A percentile compares a stretch with the other conserved stretches of the same genome.
Evolutionary conservation across 2,329 filamentous ascomycete species (phyloP).

Genomic region (Scolecobasidium constrictum): DNA sequence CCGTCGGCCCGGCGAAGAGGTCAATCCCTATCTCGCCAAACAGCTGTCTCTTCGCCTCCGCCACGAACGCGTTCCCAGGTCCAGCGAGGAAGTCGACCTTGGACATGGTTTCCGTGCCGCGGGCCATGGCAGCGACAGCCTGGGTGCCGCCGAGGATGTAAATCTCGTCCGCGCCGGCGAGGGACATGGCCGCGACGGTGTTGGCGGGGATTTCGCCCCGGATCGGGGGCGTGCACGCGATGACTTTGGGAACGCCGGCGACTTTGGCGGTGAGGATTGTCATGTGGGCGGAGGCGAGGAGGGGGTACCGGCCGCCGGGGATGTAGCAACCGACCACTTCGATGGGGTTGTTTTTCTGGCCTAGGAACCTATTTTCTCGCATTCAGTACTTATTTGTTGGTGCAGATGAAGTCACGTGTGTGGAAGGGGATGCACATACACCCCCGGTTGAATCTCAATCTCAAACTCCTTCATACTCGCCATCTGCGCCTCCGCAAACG

Average conservation of each 20-base stretch:
- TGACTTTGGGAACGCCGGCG: slow-evolving; percentile 39
- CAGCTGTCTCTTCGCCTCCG: slow-evolving; percentile 41
- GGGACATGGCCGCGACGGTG: slow-evolving; percentile 40
- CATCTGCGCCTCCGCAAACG: slow-evolving; percentile 38
- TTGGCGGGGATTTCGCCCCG: slow-evolving; percentile 35
- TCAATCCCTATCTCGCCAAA: slow-evolving; percentile 46
- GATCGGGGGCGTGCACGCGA: slow-evolving; percentile 43
- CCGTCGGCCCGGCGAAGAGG: slow-evolving; percentile 42
- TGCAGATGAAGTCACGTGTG: too few species aligned
- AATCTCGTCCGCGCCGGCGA: slow-evolving; percentile 41
- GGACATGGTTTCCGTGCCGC: slow-evolving; percentile 37
- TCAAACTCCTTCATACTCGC: slow-evolving; percentile 39
- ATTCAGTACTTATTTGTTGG: too few species aligned
- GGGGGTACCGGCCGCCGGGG: slow-evolving; percentile 41
- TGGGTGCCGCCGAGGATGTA: slow-evolving; percentile 42
- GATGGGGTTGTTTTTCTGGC: slow-evolving; percentile 41
- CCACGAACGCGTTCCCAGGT: slow-evolving; percentile 44
- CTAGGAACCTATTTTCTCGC: too few species aligned
- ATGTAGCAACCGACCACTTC: slow-evolving; percentile 27
- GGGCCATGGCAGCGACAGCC: slow-evolving; percentile 41
- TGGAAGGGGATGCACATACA: too few species aligned
- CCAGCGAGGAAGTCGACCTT: slow-evolving; percentile 44
- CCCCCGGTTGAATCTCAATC: slow-evolving; percentile 33
- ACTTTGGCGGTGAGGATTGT: slow-evolving; percentile 45
- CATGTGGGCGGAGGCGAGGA: slow-evolving; percentile 45